Conservation (phyloP, 2,329 filamentous ascomycete genomes). For the Blastomyces parvus region DNA sequence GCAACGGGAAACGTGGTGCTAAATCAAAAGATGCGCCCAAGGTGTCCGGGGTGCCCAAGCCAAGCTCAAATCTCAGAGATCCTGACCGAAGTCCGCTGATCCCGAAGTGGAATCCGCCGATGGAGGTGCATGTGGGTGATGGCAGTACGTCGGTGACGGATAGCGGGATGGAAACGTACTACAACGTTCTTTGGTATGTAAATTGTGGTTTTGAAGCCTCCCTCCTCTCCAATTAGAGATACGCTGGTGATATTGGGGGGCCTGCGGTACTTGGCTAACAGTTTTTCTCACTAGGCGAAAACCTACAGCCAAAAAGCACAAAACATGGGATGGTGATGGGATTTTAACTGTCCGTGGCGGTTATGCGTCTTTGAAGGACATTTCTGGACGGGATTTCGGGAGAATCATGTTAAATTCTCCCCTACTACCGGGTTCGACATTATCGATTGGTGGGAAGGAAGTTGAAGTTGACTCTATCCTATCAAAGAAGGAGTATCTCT, state of each 20-base stretch:
- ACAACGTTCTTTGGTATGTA: constrained; percentile 40
- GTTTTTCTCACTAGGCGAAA: constrained; percentile 47
- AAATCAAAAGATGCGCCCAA: neutral
- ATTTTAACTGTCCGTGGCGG: constrained; percentile 50
- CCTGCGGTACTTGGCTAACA: neutral
- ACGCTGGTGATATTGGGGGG: neutral
- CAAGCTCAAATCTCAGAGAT: constrained; percentile 1
- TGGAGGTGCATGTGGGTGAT: constrained; percentile 12
- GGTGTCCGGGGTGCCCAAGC: neutral
- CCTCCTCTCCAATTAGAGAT: neutral
- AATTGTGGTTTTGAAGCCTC: neutral
- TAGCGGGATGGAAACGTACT: constrained; percentile 30
- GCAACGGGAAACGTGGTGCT: neutral
- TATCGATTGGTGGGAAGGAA: constrained; percentile 58
- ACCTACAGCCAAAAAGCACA: constrained; percentile 62
- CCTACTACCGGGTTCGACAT: constrained; percentile 49
- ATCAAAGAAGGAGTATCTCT: constrained; percentile 49
- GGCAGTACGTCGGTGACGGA: neutral
- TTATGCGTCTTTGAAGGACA: constrained; percentile 52
- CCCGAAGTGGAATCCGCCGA: constrained; percentile 22
- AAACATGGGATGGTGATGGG: constrained; percentile 68
- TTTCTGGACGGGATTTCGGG: constrained; percentile 55
- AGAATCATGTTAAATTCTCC: constrained; percentile 46
- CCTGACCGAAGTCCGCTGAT: constrained; percentile 25
- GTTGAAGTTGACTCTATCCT: constrained; percentile 57